Evolutionary conservation across 345 rosid genomes (phyloP).

Genomic region (sweet orange (Citrus sinensis)): DNA sequence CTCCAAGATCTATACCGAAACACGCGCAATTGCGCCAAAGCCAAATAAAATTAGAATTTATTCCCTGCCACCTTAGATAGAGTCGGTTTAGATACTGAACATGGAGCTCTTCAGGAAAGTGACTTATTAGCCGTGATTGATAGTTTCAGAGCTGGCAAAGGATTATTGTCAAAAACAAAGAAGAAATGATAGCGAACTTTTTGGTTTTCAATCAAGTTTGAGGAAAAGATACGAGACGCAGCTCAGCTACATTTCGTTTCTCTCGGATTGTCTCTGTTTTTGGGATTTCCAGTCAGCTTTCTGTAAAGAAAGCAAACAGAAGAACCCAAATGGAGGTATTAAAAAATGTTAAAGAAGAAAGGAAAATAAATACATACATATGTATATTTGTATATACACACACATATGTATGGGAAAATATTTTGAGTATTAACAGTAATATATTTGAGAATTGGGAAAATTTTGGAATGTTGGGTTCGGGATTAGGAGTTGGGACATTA

Average conservation of each 20-base stretch:
- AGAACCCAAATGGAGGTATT: slow-evolving; percentile 8
- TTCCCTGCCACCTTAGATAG: slow-evolving; percentile 18
- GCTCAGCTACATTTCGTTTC: not conserved
- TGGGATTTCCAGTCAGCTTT: not conserved
- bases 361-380: not conserved
- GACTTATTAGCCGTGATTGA: slow-evolving; percentile 11
- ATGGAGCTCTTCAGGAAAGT: slow-evolving; percentile 11
- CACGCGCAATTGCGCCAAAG: slow-evolving; percentile 7
- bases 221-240: not conserved
- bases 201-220: not conserved
- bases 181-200: not conserved
- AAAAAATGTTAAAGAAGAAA: not conserved
- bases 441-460: not conserved
- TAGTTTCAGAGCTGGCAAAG: not conserved
- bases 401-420: no score
- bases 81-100: slow-evolving; percentile 15
- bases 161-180: not conserved
- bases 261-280: not conserved
- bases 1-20: slow-evolving; percentile 28
- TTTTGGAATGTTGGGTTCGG: no score
- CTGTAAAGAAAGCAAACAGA: not conserved
- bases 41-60: not conserved
- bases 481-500: no score
- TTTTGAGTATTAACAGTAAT: no score
- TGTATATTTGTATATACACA: not conserved